A percentile compares a stretch with the other conserved stretches of the same genome.
These are phyloP conservation scores for Podaxis sp. DNA, from an alignment of 768 basidiomycete genomes.

Conservation along the genomic window DNA sequence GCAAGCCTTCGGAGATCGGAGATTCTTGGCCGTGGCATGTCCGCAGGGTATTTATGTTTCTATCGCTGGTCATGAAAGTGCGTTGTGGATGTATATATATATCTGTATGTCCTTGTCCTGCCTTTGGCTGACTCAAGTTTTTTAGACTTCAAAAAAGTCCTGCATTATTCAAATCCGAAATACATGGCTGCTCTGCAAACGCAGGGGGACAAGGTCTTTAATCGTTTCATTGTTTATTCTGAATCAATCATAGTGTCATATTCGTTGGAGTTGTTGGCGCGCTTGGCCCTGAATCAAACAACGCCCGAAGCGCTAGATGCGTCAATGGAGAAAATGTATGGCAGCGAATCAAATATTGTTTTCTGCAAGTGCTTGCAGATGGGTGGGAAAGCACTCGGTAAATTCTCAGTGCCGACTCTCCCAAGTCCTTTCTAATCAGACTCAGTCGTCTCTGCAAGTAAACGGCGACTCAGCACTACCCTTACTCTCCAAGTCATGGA, in stretches of 20 bases:
- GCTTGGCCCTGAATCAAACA: constrained; percentile 51
- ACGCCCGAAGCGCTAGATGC: constrained; percentile 48
- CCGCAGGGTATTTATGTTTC: constrained; percentile 71
- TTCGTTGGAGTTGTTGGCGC: constrained; percentile 68
- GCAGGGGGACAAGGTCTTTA: constrained; percentile 42
- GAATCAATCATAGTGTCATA: constrained; percentile 62
- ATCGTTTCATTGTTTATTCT: constrained; percentile 67
- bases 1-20: constrained; percentile 49
- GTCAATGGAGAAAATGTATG: constrained; percentile 62
- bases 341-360: constrained; percentile 52
- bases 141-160: constrained; percentile 58
- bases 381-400: constrained; percentile 57
- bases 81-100: constrained; percentile 19
- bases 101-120: background rate
- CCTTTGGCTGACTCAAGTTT: background rate
- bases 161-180: constrained; percentile 49
- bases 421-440: background rate
- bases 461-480: constrained; percentile 57
- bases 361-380: constrained; percentile 61
- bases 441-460: constrained; percentile 69
- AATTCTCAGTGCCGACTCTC: constrained; percentile 21
- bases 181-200: constrained; percentile 58
- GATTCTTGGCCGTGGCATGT: constrained; percentile 66
- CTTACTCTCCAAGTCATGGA: constrained; percentile 59
- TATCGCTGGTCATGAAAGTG: constrained; percentile 54